Conservation (phyloP, 1,139 yeast species). For the Sugiyamaella sp. region DNA sequence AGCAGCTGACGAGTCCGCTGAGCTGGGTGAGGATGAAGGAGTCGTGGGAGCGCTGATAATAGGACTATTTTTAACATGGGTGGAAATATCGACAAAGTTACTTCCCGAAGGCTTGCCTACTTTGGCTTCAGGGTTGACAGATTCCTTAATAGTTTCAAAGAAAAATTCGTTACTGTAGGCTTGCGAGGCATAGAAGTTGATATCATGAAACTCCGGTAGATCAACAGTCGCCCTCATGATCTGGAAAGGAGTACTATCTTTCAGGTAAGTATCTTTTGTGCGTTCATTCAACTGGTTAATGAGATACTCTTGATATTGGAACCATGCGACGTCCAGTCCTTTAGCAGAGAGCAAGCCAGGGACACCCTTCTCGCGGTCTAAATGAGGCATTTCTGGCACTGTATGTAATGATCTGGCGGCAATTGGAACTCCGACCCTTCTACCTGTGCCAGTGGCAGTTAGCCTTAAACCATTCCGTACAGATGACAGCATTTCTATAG, state of each 20-base stretch:
- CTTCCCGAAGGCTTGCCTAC: conserved; percentile 25
- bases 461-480: neutral
- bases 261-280: conserved; percentile 30
- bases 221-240: conserved; percentile 70
- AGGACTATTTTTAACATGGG: conserved; percentile 31
- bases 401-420: conserved; percentile 27
- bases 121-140: conserved; percentile 35
- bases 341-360: conserved; percentile 68
- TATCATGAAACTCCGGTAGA: conserved; percentile 58
- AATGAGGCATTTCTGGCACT: conserved; percentile 40
- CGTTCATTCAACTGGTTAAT: conserved; percentile 64
- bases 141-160: conserved; percentile 61
- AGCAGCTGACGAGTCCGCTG: conserved; percentile 13
- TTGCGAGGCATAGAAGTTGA: conserved; percentile 85
- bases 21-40: conserved; percentile 11
- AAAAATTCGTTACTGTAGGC: conserved; percentile 91
- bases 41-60: conserved; percentile 18
- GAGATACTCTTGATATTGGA: conserved; percentile 71
- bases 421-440: neutral
- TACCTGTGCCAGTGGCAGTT: neutral
- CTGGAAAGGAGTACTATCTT: conserved; percentile 46
- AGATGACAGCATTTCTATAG: neutral
- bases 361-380: conserved; percentile 54
- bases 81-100: conserved; percentile 31
- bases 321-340: conserved; percentile 81